These are phyloP conservation scores for Seminavis robusta DNA, from an alignment of 108 stramenopile species.

Conservation along the genomic window DNA sequence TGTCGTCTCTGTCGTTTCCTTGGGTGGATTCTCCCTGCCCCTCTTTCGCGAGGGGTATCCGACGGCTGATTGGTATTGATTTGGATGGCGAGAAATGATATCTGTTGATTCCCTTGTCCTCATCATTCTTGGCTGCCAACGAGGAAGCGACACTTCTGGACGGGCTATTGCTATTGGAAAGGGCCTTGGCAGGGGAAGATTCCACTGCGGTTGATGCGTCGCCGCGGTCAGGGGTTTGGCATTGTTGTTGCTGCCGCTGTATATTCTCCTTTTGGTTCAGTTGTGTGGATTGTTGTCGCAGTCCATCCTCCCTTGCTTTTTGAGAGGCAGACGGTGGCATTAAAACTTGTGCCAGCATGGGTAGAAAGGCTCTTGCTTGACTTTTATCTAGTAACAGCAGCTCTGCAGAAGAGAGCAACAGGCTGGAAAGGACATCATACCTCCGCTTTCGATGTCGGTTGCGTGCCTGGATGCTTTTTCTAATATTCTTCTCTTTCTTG, in stretches of 20 bases:
- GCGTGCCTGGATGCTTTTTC: conserved; percentile 6
- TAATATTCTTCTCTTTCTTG: conserved; percentile 4
- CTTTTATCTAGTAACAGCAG: conserved; percentile 57
- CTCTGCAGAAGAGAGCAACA: conserved; percentile 59
- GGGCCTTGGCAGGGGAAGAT: no score
- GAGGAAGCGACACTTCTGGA: conserved; percentile 9
- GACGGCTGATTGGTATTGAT: no score
- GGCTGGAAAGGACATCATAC: conserved; percentile 52
- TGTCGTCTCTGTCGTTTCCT: not conserved
- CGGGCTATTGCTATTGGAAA: no score
- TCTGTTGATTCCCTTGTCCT: no score
- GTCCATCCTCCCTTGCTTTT: not conserved
- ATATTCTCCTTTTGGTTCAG: no score
- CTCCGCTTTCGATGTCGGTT: conserved; percentile 62
- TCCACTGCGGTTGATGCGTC: no score
- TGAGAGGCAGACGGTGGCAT: conserved; percentile 19
- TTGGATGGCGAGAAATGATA: no score
- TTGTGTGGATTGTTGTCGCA: not conserved
- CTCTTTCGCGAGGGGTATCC: not conserved
- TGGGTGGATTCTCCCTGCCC: not conserved
- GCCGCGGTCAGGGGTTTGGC: no score
- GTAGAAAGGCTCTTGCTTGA: conserved; percentile 67
- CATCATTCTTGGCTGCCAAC: no score
- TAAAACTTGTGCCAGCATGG: conserved; percentile 61
- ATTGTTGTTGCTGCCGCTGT: no score